Base-by-base conservation (phyloP, 1,139 yeast species). In the Kodamaea anthophila region DNA sequence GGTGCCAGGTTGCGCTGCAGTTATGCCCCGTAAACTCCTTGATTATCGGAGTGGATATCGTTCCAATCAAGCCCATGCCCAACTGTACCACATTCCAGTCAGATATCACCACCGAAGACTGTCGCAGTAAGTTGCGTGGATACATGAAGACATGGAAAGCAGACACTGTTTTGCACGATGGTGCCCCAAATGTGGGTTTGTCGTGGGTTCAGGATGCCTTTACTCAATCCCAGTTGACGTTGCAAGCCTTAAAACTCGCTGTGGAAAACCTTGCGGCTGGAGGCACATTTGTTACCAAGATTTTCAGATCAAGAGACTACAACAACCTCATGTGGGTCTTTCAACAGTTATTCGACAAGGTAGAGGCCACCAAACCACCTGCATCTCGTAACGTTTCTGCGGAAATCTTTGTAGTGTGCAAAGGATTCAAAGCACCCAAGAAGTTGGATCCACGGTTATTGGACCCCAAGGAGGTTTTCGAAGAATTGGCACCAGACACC, bases 141-240 rank as follows among this genome's bases (percentile, higher is more conserved):
- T 91, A 88, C 53, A 80, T 93, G 83, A 91, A 91, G 58, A 88
- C 98, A 1, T 91, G 97, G 96, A 91, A 93, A 51, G 99, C 98
- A 1, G 97, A 93, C 51, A 85, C 96, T 0, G 97, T 91, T 14
- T 65, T 93, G 52, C 98, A 91, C 61, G 99, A 91, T 71, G 99
- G 99, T 78, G 99, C 99, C 15, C 99, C 99, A 15, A 93, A 91
- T 52, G 98, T 91, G 44, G 98, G 98, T 79, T 70, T 88, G 49
- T 95, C 96, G 14, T 93, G 98, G 98, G 91, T 85, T 18, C 98
- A 93, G 58, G 99, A 91, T 75, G 98, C 98, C 2, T 93, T 85
- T 60, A 86, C 97, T 2, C 99, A 91, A 63, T 86, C 96, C 13
- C 97, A 91, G 54, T 75, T 91, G 48, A 93, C 95, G 19, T 66